phyloP scores from a whole-genome alignment of 2,329 filamentous ascomycete species.

The Trichothecium roseum region DNA sequence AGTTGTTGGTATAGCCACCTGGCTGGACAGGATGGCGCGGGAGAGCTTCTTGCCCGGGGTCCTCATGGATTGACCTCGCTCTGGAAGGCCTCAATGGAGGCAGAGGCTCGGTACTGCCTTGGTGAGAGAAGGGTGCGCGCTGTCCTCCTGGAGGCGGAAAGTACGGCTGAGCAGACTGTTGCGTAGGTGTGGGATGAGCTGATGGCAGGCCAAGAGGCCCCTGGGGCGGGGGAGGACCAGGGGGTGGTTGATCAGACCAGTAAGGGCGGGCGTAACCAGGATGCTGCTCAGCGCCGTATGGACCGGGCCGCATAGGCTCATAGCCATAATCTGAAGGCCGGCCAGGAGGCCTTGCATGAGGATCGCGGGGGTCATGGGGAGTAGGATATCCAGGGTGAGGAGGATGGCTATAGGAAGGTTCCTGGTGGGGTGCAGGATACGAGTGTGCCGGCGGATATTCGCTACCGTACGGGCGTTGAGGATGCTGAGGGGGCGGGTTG shows the following conservation, averaged over 20 bases:
- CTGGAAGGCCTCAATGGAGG: constrained; percentile 28
- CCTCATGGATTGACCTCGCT: constrained; percentile 21
- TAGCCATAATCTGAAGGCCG: constrained; percentile 22
- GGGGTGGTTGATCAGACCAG: constrained; percentile 21
- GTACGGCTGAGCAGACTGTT: constrained; percentile 12
- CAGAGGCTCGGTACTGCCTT: constrained; percentile 22
- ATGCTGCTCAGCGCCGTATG: constrained; percentile 16
- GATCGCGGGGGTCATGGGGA: constrained; percentile 13
- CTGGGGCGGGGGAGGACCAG: constrained; percentile 1
- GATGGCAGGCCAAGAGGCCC: too few species aligned
- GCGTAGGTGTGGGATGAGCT: too few species aligned
- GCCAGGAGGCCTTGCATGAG: constrained; percentile 14
- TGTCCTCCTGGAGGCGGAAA: constrained; percentile 12
- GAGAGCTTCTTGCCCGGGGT: constrained; percentile 18
- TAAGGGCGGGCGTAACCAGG: constrained; percentile 20
- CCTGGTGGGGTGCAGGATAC: too few species aligned
- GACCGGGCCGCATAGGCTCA: constrained; percentile 18
- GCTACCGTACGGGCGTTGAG: too few species aligned
- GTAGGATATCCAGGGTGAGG: background rate
- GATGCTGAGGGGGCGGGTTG: too few species aligned
- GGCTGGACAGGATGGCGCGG: constrained; percentile 16
- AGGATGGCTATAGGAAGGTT: background rate
- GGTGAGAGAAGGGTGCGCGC: constrained; percentile 24
- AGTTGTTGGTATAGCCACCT: constrained; percentile 17
- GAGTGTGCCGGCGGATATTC: too few species aligned